Percentiles rank a stretch among this genome's conserved stretches.
Evolutionary conservation across 257 asterid species (phyloP).

Genomic region (Anisodus tanguticus): DNA sequence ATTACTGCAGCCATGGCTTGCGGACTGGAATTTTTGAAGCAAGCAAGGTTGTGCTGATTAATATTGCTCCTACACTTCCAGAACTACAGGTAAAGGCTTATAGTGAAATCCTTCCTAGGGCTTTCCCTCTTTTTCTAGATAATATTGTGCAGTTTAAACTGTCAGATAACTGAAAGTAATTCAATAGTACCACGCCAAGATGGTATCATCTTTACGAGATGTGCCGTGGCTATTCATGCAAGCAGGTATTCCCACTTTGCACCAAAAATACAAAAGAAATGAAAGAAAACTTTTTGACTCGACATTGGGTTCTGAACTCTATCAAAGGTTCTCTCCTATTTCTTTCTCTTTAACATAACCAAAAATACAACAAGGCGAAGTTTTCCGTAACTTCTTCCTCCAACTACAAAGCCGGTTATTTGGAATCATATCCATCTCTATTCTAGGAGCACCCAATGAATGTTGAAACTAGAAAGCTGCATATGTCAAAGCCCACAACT

Average conservation of each 20-base stretch:
- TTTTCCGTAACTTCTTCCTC: neutral
- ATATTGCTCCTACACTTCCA: constrained; percentile 90
- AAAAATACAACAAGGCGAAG: neutral
- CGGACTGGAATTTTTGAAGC: constrained; percentile 97
- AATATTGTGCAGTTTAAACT: constrained; percentile 2
- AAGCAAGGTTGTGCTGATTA: constrained; percentile 84
- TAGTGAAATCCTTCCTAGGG: neutral
- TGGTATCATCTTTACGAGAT: constrained; percentile 11
- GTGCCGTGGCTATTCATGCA: constrained; percentile 14
- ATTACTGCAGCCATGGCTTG: constrained; percentile 80
- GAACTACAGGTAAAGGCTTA: constrained; percentile 76
- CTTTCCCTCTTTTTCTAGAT: neutral
- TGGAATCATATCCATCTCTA: neutral
- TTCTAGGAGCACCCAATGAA: neutral
- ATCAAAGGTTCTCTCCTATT: neutral
- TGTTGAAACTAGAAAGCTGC: neutral
- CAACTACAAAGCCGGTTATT: neutral
- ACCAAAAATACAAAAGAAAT: neutral
- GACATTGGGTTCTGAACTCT: neutral
- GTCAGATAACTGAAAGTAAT: neutral
- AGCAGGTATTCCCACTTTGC: constrained; percentile 12
- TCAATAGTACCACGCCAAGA: neutral
- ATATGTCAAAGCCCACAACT: neutral
- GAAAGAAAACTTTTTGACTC: neutral
- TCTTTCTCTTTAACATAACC: constrained; percentile 1